Conservation (phyloP, 2,329 filamentous ascomycete genomes). For the Chalaropsis thielavioides region DNA sequence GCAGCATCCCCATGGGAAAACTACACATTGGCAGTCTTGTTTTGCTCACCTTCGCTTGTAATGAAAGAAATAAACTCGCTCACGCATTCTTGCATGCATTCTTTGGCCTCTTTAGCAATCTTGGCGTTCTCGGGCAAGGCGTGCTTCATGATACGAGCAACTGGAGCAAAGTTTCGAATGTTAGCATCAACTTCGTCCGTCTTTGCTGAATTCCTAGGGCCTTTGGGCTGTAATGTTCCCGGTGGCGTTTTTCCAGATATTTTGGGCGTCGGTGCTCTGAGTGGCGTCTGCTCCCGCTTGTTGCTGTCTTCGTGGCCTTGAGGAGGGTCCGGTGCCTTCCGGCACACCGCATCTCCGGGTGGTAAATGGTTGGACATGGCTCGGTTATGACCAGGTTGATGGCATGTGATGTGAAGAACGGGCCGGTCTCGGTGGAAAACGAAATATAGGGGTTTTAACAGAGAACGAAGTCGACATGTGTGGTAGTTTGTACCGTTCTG, state of each 20-base stretch:
- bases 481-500: background rate
- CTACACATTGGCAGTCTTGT: background rate
- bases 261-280: background rate
- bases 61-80: conserved; percentile 99
- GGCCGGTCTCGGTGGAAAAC: background rate
- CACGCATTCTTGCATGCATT: conserved; percentile 99
- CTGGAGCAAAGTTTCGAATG: conserved; percentile 87
- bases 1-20: background rate
- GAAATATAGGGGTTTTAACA: background rate
- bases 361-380: background rate
- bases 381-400: background rate
- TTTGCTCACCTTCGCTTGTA: conserved; percentile 78
- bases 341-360: background rate
- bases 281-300: background rate
- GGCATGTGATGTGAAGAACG: background rate
- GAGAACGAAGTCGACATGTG: background rate
- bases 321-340: background rate
- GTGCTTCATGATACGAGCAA: conserved; percentile 97
- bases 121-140: conserved; percentile 96
- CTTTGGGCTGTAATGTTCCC: background rate
- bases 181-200: conserved; percentile 55
- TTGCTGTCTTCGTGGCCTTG: background rate
- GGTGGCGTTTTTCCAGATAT: background rate
- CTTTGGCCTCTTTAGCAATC: conserved; percentile 97
- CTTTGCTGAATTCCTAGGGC: background rate